Percentiles rank a stretch among this genome's conserved stretches.
These are phyloP conservation scores for Nakataea oryzae DNA, from an alignment of 2,329 filamentous ascomycete species.

Conservation along the genomic window DNA sequence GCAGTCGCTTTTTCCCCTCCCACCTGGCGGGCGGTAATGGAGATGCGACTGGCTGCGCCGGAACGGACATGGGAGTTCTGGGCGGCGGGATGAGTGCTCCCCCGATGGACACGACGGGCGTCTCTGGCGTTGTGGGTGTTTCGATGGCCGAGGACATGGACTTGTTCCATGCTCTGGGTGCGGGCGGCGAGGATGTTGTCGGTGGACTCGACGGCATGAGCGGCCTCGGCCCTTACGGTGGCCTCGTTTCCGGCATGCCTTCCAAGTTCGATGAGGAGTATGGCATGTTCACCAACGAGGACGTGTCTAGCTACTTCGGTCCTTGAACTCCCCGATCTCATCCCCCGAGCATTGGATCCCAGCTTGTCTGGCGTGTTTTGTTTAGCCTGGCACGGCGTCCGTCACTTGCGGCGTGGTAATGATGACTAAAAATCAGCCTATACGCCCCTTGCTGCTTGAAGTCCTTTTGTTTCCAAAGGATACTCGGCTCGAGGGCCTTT, in stretches of 20 bases:
- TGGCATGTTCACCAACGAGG: conserved; percentile 36
- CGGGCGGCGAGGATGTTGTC: conserved; percentile 29
- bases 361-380: neutral
- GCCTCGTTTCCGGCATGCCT: conserved; percentile 26
- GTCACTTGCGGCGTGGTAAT: neutral
- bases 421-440: neutral
- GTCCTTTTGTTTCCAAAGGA: neutral
- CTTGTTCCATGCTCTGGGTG: conserved; percentile 30
- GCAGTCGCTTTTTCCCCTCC: conserved; percentile 27
- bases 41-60: conserved; percentile 7
- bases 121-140: conserved; percentile 11
- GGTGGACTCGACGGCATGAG: conserved; percentile 19
- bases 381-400: neutral
- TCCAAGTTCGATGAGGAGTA: conserved; percentile 46
- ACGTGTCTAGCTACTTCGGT: conserved; percentile 42
- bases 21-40: conserved; percentile 23
- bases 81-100: conserved; percentile 16
- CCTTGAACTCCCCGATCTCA: conserved; percentile 5
- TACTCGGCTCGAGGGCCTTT: neutral
- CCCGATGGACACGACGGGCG: conserved; percentile 12
- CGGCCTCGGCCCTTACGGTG: neutral
- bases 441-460: neutral
- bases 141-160: conserved; percentile 27
- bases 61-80: neutral
- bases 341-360: neutral